Base-by-base conservation (phyloP, 129 eudicot species). In the Dittrichia graveolens region DNA sequence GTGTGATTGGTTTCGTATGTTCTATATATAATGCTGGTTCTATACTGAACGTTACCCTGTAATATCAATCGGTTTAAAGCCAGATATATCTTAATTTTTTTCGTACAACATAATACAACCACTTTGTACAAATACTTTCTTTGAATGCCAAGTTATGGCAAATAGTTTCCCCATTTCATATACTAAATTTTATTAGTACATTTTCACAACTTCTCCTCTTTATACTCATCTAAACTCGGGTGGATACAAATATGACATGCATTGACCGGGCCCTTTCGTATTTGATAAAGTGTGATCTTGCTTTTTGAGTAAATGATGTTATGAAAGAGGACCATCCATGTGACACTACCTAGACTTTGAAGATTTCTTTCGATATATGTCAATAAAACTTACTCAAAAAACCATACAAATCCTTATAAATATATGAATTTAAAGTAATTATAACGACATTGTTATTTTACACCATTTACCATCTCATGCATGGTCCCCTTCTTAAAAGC, bases 321-420 rank as follows among this genome's bases (percentile, higher is more conserved):
- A 57, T 42, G 14, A 24, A 5, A 35, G 57, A 19, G 76, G 76
- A 58, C 76, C 76, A 72, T 57, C 76, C 76, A 72, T 62, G 76
- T 72, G 76, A 40, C 59, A 5, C 59, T 53, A 53, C 4, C 59
- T 53, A 3, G 8, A 67, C 16, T 47, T 15, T 4, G 31, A 61
- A 43, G 40, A 65, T 54, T 19, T 7, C 0, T 43, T 44, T 43
- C 53, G 5, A 42, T 42, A 64, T 15, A 34, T 40, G 18, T 66
- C 71, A 0, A 18, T 16, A 43, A 38, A 8, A 11, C n/a, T 38
- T 5, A 61, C 13, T 37, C 65, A 13, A n/a, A 37, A 6, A 53
- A 16, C 10, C 15, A 15, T 53, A 4, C 18, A 53, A 16, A 14
- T 53, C 16, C 8, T 14, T 53, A 53, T 16, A 9, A 5, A 6